Conservation (phyloP, 768 basidiomycete genomes). For the Crassisporium funariophilum region DNA sequence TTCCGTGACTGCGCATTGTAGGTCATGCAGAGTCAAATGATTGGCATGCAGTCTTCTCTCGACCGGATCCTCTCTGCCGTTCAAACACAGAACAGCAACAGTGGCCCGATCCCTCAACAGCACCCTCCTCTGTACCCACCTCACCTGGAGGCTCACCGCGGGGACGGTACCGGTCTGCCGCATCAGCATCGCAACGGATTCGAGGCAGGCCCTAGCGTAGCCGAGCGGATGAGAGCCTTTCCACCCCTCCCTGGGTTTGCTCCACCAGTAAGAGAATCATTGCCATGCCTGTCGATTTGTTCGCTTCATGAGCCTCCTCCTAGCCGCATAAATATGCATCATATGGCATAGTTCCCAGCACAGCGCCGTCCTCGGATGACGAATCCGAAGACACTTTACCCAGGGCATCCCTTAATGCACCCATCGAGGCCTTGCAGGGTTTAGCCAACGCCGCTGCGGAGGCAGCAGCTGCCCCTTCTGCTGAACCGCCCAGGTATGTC, state of each 20-base stretch:
- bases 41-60: slow-evolving; percentile 88
- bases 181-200: slow-evolving; percentile 43
- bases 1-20: slow-evolving; percentile 32
- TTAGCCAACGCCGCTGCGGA: slow-evolving; percentile 95
- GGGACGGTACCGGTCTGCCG: slow-evolving; percentile 35
- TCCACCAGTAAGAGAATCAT: slow-evolving; percentile 65
- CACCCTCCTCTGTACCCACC: slow-evolving; percentile 37
- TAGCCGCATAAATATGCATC: slow-evolving; percentile 90
- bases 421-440: slow-evolving; percentile 92
- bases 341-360: slow-evolving; percentile 86
- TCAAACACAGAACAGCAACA: slow-evolving; percentile 42
- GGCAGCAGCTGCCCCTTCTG: slow-evolving; percentile 79
- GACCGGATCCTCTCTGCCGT: slow-evolving; percentile 79
- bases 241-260: slow-evolving; percentile 92
- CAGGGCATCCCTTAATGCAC: slow-evolving; percentile 82
- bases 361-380: slow-evolving; percentile 85
- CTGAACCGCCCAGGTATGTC: slow-evolving; percentile 59
- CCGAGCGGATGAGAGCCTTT: slow-evolving; percentile 49
- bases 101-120: slow-evolving; percentile 35
- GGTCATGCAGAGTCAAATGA: slow-evolving; percentile 95
- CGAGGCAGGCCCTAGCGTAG: slow-evolving; percentile 34
- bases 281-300: slow-evolving; percentile 4
- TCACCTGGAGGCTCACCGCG: slow-evolving; percentile 32
- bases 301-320: slow-evolving; percentile 13
- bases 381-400: slow-evolving; percentile 91